phyloP scores from a whole-genome alignment of 2,329 filamentous ascomycete genomes.

The Rhynchosporium graminicola region DNA sequence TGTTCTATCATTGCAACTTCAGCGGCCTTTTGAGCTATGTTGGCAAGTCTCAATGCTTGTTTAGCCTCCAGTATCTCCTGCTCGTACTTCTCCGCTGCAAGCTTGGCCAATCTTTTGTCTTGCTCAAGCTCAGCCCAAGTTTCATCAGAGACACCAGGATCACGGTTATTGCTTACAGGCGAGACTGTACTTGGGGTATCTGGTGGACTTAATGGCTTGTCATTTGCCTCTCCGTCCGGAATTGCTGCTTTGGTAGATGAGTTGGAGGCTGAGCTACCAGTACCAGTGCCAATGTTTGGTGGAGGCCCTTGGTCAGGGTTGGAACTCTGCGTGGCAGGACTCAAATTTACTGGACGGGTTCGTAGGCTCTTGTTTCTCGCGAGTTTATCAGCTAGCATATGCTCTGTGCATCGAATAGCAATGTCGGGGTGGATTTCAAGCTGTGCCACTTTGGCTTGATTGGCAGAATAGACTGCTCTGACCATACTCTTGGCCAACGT shows the following conservation, averaged over 20 bases:
- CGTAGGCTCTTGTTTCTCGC: slow-evolving; percentile 21
- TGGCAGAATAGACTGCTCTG: slow-evolving; percentile 33
- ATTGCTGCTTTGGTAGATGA: slow-evolving; percentile 16
- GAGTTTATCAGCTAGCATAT: slow-evolving; percentile 32
- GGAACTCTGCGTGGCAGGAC: slow-evolving; percentile 16
- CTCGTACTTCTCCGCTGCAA: slow-evolving; percentile 15
- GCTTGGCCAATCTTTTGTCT: slow-evolving; percentile 45
- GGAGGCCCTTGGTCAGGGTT: slow-evolving; percentile 8
- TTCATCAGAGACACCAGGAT: slow-evolving; percentile 59
- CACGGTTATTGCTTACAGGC: slow-evolving; percentile 42
- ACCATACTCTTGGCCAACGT: slow-evolving; percentile 50
- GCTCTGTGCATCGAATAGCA: slow-evolving; percentile 30
- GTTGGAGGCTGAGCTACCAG: not conserved
- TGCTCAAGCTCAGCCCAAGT: slow-evolving; percentile 61
- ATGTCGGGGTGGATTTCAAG: slow-evolving; percentile 27
- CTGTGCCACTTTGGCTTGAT: slow-evolving; percentile 22
- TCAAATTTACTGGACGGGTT: not conserved
- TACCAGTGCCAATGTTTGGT: not conserved
- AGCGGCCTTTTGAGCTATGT: slow-evolving; percentile 22
- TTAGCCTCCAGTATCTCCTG: slow-evolving; percentile 34
- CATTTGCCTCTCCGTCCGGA: not conserved
- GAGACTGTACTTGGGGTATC: not conserved
- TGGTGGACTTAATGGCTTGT: slow-evolving; percentile 19
- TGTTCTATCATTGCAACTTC: slow-evolving; percentile 22
- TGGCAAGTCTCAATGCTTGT: slow-evolving; percentile 32